Evolutionary conservation across 345 rosid species (phyloP).

Genomic region (Firmiana major): DNA sequence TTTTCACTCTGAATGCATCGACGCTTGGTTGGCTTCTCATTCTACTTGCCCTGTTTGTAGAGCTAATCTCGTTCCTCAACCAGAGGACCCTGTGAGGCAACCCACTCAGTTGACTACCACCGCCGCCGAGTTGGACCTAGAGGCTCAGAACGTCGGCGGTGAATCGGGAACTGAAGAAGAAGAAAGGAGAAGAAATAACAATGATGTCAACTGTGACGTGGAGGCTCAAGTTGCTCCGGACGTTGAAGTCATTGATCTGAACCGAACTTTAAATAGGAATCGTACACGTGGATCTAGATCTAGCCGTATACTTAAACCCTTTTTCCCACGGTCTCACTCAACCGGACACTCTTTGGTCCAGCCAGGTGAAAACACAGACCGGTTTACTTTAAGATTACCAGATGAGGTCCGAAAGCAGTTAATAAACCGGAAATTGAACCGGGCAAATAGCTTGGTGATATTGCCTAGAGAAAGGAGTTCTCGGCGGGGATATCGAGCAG

Average conservation of each 20-base stretch:
- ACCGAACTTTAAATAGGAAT: conserved; percentile 33
- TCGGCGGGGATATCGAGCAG: conserved; percentile 37
- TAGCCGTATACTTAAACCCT: conserved; percentile 21
- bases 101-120: background rate
- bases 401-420: conserved; percentile 69
- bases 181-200: background rate
- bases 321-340: conserved; percentile 69
- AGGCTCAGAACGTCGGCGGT: conserved; percentile 29
- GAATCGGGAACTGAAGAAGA: background rate
- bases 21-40: conserved; percentile 77
- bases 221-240: conserved; percentile 12
- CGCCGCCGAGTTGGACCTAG: conserved; percentile 27
- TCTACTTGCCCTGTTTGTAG: conserved; percentile 95
- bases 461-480: conserved; percentile 48
- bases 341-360: conserved; percentile 90
- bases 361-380: conserved; percentile 76
- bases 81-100: conserved; percentile 32
- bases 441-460: conserved; percentile 55
- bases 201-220: background rate
- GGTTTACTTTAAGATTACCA: conserved; percentile 76
- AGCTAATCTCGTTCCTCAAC: conserved; percentile 50
- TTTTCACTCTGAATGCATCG: conserved; percentile 90
- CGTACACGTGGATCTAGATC: conserved; percentile 54
- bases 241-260: conserved; percentile 15
- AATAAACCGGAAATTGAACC: conserved; percentile 53